These are phyloP conservation scores for Phytopythium boreale DNA, from an alignment of 352 stramenopile genomes.

Conservation along the genomic window DNA sequence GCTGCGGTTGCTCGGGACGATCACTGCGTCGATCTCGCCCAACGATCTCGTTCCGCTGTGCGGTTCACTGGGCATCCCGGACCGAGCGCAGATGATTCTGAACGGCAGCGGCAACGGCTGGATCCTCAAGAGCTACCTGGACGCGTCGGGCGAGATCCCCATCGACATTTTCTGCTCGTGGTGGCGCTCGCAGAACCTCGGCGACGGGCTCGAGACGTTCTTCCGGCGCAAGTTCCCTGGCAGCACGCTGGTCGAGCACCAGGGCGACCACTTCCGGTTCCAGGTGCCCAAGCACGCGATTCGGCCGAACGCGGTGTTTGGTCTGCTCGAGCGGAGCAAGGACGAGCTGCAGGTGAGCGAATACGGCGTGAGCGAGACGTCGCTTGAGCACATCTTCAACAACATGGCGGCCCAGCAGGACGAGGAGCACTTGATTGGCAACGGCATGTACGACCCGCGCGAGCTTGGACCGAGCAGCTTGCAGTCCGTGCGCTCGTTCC, in stretches of 20 bases:
- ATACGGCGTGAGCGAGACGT: conserved; percentile 89
- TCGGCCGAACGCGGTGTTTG: conserved; percentile 66
- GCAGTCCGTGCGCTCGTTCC: conserved; percentile 5
- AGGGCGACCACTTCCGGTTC: conserved; percentile 66
- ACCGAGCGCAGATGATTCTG: conserved; percentile 34
- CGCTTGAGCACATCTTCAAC: conserved; percentile 93
- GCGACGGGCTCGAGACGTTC: conserved; percentile 34
- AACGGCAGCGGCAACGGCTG: conserved; percentile 36
- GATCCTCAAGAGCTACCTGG: conserved; percentile 40
- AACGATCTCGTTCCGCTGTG: conserved; percentile 34
- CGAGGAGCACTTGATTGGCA: conserved; percentile 43
- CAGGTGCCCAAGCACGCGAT: conserved; percentile 61
- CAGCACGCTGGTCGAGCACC: conserved; percentile 52
- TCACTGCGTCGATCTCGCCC: conserved; percentile 24
- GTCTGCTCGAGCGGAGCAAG: conserved; percentile 68
- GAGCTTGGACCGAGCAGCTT: neutral
- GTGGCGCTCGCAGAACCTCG: conserved; percentile 50
- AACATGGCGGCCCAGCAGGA: conserved; percentile 82
- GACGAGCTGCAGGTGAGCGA: conserved; percentile 60
- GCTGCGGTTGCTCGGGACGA: conserved; percentile 19
- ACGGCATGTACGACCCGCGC: conserved; percentile 10
- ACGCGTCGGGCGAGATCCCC: conserved; percentile 38
- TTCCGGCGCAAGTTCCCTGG: conserved; percentile 39
- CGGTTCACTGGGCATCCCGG: conserved; percentile 25
- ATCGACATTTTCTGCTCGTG: conserved; percentile 54